phyloP scores from a whole-genome alignment of 148 eudicot species.

The Nepenthes gracilis region DNA sequence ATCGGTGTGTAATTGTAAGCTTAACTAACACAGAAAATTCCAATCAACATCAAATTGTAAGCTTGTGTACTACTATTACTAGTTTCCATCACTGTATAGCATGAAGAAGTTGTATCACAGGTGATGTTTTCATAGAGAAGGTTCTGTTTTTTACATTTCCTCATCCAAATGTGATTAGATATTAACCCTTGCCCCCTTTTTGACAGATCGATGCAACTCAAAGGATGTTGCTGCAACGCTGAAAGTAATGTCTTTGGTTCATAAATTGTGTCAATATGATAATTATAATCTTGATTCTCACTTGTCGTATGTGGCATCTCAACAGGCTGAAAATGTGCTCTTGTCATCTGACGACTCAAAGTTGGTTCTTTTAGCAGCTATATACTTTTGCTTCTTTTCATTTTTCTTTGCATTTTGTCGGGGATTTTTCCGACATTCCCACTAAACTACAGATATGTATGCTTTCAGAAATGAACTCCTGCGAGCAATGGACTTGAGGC shows the following conservation, averaged over 20 bases:
- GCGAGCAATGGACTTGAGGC: conserved; percentile 82
- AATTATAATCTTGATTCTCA: neutral
- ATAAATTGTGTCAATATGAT: neutral
- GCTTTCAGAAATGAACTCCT: conserved; percentile 74
- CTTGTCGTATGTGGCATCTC: conserved; percentile 1
- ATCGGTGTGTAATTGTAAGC: too few species aligned
- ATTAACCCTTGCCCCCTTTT: neutral
- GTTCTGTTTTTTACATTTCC: too few species aligned
- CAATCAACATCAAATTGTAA: too few species aligned
- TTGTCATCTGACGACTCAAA: conserved; percentile 70
- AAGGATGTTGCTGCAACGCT: conserved; percentile 8
- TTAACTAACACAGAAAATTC: too few species aligned
- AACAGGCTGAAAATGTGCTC: conserved; percentile 42
- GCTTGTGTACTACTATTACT: too few species aligned
- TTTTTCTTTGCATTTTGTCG: neutral
- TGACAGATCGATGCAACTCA: conserved; percentile 18
- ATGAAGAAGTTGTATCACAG: too few species aligned
- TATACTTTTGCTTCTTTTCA: conserved; percentile 3
- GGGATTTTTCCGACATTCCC: neutral
- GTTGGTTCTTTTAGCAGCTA: conserved; percentile 19
- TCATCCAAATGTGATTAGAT: too few species aligned
- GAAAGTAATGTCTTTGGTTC: conserved; percentile 5
- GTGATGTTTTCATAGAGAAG: too few species aligned
- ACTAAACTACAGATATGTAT: conserved; percentile 15
- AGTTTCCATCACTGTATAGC: too few species aligned